These are phyloP conservation scores for Butyriboletus loyo DNA, from an alignment of 768 basidiomycete species.

Conservation along the genomic window DNA sequence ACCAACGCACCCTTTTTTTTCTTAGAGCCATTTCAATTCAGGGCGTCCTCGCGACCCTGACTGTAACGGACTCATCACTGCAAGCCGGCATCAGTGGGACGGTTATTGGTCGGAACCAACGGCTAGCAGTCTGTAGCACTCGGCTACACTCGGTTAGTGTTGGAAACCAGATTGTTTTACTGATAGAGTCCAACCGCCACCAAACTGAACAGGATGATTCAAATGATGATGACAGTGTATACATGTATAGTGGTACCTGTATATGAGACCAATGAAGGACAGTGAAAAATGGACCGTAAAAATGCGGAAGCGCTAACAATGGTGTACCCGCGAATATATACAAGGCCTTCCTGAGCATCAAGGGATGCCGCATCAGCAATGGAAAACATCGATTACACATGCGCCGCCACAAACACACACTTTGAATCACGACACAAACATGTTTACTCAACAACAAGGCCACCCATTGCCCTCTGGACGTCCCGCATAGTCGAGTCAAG, in stretches of 20 bases:
- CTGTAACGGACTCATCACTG: neutral
- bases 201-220: neutral
- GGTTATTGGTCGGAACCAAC: too few species aligned
- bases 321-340: slow-evolving; percentile 17
- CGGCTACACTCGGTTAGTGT: too few species aligned
- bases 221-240: slow-evolving; percentile 19
- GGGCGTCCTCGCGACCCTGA: slow-evolving; percentile 10
- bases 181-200: slow-evolving; percentile 4
- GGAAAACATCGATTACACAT: slow-evolving; percentile 19
- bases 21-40: slow-evolving; percentile 8
- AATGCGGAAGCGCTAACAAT: slow-evolving; percentile 7
- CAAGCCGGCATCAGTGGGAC: too few species aligned
- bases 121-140: too few species aligned
- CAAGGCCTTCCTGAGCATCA: slow-evolving; percentile 16
- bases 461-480: slow-evolving; percentile 73
- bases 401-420: slow-evolving; percentile 18
- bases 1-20: slow-evolving; percentile 13
- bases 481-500: slow-evolving; percentile 61
- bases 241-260: slow-evolving; percentile 25
- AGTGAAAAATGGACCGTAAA: slow-evolving; percentile 22
- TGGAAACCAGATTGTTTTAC: too few species aligned
- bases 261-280: slow-evolving; percentile 28
- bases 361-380: slow-evolving; percentile 20
- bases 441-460: slow-evolving; percentile 68
- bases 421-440: slow-evolving; percentile 5